These are phyloP conservation scores for Dioscorea dumetorum DNA, from an alignment of 106 monocot species.

Conservation along the genomic window DNA sequence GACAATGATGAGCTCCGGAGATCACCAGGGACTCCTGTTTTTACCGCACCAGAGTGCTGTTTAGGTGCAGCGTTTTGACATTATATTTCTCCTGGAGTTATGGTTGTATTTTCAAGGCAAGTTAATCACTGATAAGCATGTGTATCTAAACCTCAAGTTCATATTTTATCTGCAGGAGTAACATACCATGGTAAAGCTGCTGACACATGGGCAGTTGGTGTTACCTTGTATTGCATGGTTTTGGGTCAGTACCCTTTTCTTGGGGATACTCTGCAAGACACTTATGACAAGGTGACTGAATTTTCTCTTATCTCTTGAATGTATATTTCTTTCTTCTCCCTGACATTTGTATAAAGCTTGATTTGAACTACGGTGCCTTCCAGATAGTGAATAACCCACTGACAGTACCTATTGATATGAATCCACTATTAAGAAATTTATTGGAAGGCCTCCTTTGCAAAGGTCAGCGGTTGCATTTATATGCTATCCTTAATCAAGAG, in stretches of 20 bases:
- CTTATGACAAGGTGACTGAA: conserved; percentile 48
- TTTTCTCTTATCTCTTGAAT: neutral
- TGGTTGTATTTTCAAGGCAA: neutral
- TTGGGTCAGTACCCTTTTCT: conserved; percentile 57
- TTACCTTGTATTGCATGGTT: conserved; percentile 71
- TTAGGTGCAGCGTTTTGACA: conserved; percentile 27
- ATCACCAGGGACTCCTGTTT: conserved; percentile 94
- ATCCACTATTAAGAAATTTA: conserved; percentile 42
- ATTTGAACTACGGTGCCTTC: neutral
- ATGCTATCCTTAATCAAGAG: neutral
- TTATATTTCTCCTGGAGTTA: neutral
- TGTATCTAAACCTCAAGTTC: neutral
- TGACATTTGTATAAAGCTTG: neutral
- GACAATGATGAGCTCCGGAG: conserved; percentile 78
- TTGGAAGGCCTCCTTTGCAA: conserved; percentile 58
- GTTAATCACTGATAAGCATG: neutral
- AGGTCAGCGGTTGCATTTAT: conserved; percentile 20
- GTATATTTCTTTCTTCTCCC: neutral
- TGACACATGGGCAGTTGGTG: conserved; percentile 70
- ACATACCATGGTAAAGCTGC: conserved; percentile 58
- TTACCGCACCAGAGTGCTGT: conserved; percentile 95
- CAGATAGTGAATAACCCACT: conserved; percentile 51
- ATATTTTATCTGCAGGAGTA: conserved; percentile 32
- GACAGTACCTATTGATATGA: conserved; percentile 31
- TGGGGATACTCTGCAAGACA: conserved; percentile 61